Evolutionary conservation across 768 basidiomycete species (phyloP).

Genomic region (Pulveroboletus sp.): DNA sequence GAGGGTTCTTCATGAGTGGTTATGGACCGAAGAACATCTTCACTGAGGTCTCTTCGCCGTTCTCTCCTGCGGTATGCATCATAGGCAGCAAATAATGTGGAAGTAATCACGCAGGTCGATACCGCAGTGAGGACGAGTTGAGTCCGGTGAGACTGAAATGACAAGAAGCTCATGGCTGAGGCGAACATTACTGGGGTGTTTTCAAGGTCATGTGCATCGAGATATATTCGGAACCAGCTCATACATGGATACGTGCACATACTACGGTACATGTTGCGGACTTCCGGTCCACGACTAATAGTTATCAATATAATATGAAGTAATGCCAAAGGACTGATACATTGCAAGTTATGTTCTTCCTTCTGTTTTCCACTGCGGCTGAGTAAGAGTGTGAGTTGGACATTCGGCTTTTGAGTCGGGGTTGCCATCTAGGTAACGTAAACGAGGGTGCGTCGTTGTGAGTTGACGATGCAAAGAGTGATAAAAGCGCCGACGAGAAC

Average conservation of each 20-base stretch:
- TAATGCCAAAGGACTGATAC: conserved; percentile 21
- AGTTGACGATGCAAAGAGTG: conserved; percentile 46
- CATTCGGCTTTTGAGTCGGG: not conserved
- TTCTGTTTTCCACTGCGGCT: not conserved
- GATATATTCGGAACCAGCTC: too few relatives aligned
- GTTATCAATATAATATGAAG: conserved; percentile 29
- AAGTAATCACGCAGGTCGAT: conserved; percentile 59
- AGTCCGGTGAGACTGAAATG: conserved; percentile 47
- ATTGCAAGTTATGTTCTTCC: conserved; percentile 3
- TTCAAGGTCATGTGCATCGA: not conserved
- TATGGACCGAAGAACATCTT: conserved; percentile 54
- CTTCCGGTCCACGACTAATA: conserved; percentile 16
- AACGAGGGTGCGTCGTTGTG: conserved; percentile 44
- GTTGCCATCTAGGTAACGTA: conserved; percentile 28
- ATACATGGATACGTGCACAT: not conserved
- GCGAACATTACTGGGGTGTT: not conserved
- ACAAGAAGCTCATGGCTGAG: conserved; percentile 20
- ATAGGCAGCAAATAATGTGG: conserved; percentile 55
- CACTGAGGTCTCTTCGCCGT: conserved; percentile 50
- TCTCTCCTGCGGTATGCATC: conserved; percentile 42
- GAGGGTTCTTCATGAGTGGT: conserved; percentile 17
- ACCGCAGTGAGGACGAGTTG: conserved; percentile 66
- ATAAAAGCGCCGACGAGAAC: conserved; percentile 57
- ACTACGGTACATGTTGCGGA: conserved; percentile 4
- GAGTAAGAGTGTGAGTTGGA: not conserved